A percentile compares a stretch with the other conserved stretches of the same genome.
Evolutionary conservation across 2,329 filamentous ascomycete genomes (phyloP).

Genomic region (Blastomyces gilchristii): DNA sequence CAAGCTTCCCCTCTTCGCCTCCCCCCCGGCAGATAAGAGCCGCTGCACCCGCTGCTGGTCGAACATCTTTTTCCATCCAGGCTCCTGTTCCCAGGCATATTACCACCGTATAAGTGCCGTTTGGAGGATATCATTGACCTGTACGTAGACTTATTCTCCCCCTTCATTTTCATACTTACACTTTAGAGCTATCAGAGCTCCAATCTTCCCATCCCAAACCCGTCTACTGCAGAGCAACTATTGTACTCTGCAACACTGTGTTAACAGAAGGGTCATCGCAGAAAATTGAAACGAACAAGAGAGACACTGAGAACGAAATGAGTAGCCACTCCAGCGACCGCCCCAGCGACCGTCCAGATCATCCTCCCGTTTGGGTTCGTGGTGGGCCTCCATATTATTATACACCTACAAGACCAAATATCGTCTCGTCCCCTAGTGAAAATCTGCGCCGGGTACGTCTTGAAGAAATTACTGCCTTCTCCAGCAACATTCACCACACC

Average conservation of each 20-base stretch:
- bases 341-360: constrained; percentile 15
- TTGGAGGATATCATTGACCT: neutral
- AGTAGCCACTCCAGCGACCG: constrained; percentile 12
- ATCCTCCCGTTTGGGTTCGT: constrained; percentile 15
- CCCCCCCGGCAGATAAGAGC: neutral
- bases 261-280: neutral
- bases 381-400: constrained; percentile 16
- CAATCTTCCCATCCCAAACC: neutral
- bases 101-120: neutral
- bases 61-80: neutral
- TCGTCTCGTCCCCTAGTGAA: neutral
- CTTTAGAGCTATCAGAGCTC: neutral
- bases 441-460: constrained; percentile 10
- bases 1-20: neutral
- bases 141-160: neutral
- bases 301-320: neutral
- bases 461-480: neutral
- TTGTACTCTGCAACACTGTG: neutral
- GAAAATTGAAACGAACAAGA: neutral
- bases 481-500: neutral
- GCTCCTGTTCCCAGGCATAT: neutral
- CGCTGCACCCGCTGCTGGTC: neutral
- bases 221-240: neutral
- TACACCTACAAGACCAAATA: constrained; percentile 6
- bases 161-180: no score